Percentiles rank a stretch among this genome's conserved stretches.
These are phyloP conservation scores for Auxenochlorella protothecoides DNA, from an alignment of 139 green algal species.

Conservation along the genomic window DNA sequence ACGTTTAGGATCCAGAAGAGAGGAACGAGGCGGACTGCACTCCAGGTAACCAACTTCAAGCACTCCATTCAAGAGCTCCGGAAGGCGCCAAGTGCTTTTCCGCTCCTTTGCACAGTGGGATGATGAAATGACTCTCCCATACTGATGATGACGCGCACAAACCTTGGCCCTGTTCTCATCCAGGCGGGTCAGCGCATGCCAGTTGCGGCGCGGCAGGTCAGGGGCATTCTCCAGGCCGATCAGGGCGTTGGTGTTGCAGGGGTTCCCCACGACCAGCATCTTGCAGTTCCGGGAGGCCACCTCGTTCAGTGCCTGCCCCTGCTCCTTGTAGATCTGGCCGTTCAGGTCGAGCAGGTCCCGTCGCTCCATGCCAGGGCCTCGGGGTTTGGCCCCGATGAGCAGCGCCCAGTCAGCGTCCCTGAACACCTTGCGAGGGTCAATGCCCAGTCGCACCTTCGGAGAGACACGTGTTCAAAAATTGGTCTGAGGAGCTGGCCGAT, in stretches of 20 bases:
- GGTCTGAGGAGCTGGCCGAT: too few relatives aligned
- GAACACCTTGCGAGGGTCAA: conserved; percentile 67
- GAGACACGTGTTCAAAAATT: too few relatives aligned
- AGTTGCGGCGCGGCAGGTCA: conserved; percentile 67
- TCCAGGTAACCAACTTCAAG: too few relatives aligned
- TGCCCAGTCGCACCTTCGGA: conserved; percentile 67
- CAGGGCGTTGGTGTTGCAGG: conserved; percentile 88
- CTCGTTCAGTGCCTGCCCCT: conserved; percentile 72
- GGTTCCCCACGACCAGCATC: conserved; percentile 84
- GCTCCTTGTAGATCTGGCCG: conserved; percentile 70
- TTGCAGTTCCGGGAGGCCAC: conserved; percentile 65
- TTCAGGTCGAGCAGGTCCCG: conserved; percentile 84
- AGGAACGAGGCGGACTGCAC: too few relatives aligned
- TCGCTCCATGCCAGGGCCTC: conserved; percentile 84
- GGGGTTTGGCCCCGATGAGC: conserved; percentile 85
- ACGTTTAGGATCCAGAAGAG: too few relatives aligned
- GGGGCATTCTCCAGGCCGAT: conserved; percentile 80
- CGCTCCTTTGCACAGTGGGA: neutral
- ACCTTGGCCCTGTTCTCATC: conserved; percentile 80
- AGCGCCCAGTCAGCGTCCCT: conserved; percentile 83
- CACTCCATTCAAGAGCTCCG: too few relatives aligned
- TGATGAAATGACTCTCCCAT: neutral
- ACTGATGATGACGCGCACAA: neutral
- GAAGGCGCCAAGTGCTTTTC: too few relatives aligned
- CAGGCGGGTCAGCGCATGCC: conserved; percentile 71